A percentile compares a stretch with the other conserved stretches of the same genome.
Conservation (phyloP, 176 grass and related monocot genomes). For the Tuctoria greenei region DNA sequence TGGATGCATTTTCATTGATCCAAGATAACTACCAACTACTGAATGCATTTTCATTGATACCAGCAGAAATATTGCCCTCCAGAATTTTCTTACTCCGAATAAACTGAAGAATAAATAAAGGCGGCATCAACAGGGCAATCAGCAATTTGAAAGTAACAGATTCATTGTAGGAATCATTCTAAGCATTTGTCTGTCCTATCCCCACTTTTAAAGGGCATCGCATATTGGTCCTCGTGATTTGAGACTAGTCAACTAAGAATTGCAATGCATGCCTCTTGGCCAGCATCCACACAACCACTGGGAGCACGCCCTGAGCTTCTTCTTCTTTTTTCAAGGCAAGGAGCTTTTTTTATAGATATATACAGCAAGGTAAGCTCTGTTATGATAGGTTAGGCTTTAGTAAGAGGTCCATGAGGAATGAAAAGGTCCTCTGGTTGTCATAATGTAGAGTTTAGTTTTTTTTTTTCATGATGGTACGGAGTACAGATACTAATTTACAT, state of each 20-base stretch:
- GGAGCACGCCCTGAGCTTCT: too few species aligned
- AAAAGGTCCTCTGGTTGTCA: constrained; percentile 16
- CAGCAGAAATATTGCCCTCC: background rate
- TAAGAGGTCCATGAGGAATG: constrained; percentile 21
- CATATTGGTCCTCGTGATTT: constrained; percentile 13
- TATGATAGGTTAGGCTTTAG: too few species aligned
- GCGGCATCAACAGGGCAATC: background rate
- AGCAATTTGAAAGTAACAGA: background rate
- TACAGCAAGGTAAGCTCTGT: too few species aligned
- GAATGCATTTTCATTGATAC: constrained; percentile 5
- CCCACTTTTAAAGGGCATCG: background rate
- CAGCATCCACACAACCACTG: constrained; percentile 17
- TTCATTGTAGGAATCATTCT: constrained; percentile 1
- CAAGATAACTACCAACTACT: background rate
- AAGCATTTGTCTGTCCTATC: background rate
- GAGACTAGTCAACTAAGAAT: constrained; percentile 10
- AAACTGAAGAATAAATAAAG: constrained; percentile 20
- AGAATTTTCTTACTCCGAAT: constrained; percentile 17
- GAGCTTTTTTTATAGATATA: too few species aligned
- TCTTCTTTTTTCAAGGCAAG: too few species aligned
- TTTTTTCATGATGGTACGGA: constrained; percentile 24
- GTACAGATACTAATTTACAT: constrained; percentile 16
- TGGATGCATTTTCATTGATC: constrained; percentile 6
- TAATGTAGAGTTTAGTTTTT: too few species aligned
- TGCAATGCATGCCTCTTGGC: constrained; percentile 4